Evolutionary conservation across 1,284 basidiomycete species (phyloP).

Genomic region (Leccinum subfulvum): DNA sequence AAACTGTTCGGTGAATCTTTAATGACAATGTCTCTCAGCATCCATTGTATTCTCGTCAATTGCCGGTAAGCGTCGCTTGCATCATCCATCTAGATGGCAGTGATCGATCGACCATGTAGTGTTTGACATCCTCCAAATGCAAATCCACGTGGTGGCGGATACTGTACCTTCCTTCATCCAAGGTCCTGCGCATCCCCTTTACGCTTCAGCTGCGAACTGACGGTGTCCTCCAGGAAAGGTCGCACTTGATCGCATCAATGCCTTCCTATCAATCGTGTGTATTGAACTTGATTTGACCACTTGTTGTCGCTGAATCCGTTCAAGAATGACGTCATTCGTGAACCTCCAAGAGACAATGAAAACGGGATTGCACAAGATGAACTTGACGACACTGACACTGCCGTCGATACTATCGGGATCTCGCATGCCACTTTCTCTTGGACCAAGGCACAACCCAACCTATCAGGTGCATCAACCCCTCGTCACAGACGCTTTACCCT

Average conservation of each 20-base stretch:
- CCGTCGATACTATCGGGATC: slow-evolving; percentile 30
- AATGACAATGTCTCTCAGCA: slow-evolving; percentile 17
- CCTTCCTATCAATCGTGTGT: slow-evolving; percentile 15
- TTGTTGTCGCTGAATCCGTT: neutral
- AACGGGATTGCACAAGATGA: neutral
- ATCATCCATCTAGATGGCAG: neutral
- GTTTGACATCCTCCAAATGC: slow-evolving; percentile 29
- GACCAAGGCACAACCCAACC: slow-evolving; percentile 19
- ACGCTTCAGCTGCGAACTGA: slow-evolving; percentile 1
- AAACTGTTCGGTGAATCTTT: neutral
- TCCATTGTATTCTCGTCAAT: slow-evolving; percentile 34
- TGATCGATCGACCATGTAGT: slow-evolving; percentile 12
- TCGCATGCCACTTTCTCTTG: slow-evolving; percentile 36
- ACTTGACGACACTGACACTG: neutral
- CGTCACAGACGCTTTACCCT: slow-evolving; percentile 43
- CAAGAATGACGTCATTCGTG: slow-evolving; percentile 8
- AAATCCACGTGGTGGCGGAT: slow-evolving; percentile 23
- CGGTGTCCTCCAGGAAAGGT: slow-evolving; percentile 4
- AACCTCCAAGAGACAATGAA: slow-evolving; percentile 8
- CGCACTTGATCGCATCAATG: slow-evolving; percentile 20
- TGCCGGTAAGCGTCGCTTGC: slow-evolving; percentile 19
- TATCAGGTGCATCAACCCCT: slow-evolving; percentile 16
- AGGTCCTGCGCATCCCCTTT: slow-evolving; percentile 12
- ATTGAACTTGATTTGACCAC: neutral
- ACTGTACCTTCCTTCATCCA: slow-evolving; percentile 28